A percentile compares a stretch with the other conserved stretches of the same genome.
Conservation (phyloP, 495 filamentous ascomycete species). For the Xylaria longipes region DNA sequence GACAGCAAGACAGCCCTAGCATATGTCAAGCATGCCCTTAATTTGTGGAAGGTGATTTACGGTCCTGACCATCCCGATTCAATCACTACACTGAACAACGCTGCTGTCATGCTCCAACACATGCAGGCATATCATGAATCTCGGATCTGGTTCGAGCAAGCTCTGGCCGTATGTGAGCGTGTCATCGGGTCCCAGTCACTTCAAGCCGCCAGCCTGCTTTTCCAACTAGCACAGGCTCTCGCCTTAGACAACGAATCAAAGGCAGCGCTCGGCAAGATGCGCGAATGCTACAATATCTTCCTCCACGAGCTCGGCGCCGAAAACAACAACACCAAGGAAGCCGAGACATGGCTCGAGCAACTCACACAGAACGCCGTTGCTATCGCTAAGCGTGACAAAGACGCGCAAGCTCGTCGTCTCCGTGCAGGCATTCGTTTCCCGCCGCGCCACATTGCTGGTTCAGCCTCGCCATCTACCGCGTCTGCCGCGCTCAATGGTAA, state of each 20-base stretch:
- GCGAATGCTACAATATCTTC: constrained; percentile 96
- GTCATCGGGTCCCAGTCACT: constrained; percentile 86
- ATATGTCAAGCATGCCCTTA: constrained; percentile 90
- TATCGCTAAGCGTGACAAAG: constrained; percentile 90
- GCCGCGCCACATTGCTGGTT: constrained; percentile 57
- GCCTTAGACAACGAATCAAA: constrained; percentile 93
- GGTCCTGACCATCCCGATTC: constrained; percentile 93
- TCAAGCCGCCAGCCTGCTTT: constrained; percentile 93
- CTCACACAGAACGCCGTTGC: constrained; percentile 93
- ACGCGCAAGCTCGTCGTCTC: constrained; percentile 73
- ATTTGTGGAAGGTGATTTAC: constrained; percentile 97
- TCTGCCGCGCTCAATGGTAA: constrained; percentile 32
- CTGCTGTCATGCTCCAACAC: constrained; percentile 96
- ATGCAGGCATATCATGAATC: constrained; percentile 92
- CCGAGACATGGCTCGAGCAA: constrained; percentile 93
- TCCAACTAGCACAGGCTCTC: constrained; percentile 94
- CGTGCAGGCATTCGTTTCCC: constrained; percentile 57
- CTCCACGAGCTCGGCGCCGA: constrained; percentile 79
- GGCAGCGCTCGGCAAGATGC: constrained; percentile 88
- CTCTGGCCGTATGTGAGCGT: constrained; percentile 82
- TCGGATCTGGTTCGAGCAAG: constrained; percentile 94
- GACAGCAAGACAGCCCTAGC: constrained; percentile 83
- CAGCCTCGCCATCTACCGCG: constrained; percentile 40
- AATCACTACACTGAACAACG: constrained; percentile 98
- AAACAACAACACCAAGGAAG: constrained; percentile 95